Evolutionary conservation across 2,329 filamentous ascomycete species (phyloP).

Genomic region (Blastomyces silverae): DNA sequence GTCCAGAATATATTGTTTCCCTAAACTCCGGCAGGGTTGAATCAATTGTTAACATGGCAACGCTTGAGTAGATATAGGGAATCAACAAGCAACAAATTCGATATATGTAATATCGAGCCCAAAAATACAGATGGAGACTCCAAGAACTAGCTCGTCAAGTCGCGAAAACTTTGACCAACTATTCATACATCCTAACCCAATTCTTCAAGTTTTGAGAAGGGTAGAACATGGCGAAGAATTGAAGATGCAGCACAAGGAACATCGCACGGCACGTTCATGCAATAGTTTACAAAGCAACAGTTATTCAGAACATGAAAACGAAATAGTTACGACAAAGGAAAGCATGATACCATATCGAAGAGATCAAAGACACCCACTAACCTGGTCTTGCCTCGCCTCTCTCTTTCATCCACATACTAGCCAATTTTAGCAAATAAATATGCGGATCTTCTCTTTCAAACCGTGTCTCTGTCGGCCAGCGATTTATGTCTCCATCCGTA

Average conservation of each 20-base stretch:
- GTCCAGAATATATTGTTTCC: slow-evolving; percentile 47
- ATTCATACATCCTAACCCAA: background rate
- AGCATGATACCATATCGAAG: slow-evolving; percentile 5
- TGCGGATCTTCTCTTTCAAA: slow-evolving; percentile 33
- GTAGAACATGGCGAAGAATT: background rate
- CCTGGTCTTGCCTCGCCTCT: slow-evolving; percentile 35
- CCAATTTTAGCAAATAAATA: slow-evolving; percentile 45
- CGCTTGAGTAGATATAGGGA: background rate
- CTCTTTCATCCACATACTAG: slow-evolving; percentile 43
- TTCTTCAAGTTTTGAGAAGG: background rate
- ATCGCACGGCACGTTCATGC: background rate
- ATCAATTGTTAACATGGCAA: slow-evolving; percentile 6
- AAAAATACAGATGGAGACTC: background rate
- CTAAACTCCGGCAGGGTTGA: slow-evolving; percentile 23
- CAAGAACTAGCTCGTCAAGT: background rate
- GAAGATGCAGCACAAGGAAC: background rate
- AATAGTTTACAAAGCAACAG: background rate
- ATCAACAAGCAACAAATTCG: background rate
- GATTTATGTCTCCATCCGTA: slow-evolving; percentile 35
- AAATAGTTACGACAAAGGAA: slow-evolving; percentile 9
- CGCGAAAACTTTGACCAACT: background rate
- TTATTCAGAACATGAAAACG: background rate
- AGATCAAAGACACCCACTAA: slow-evolving; percentile 24
- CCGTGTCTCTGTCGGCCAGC: slow-evolving; percentile 34
- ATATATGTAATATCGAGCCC: background rate